A percentile compares a stretch with the other conserved stretches of the same genome.
These are phyloP conservation scores for Hypsizygus ulmarius DNA, from an alignment of 1,284 basidiomycete genomes.

Conservation along the genomic window DNA sequence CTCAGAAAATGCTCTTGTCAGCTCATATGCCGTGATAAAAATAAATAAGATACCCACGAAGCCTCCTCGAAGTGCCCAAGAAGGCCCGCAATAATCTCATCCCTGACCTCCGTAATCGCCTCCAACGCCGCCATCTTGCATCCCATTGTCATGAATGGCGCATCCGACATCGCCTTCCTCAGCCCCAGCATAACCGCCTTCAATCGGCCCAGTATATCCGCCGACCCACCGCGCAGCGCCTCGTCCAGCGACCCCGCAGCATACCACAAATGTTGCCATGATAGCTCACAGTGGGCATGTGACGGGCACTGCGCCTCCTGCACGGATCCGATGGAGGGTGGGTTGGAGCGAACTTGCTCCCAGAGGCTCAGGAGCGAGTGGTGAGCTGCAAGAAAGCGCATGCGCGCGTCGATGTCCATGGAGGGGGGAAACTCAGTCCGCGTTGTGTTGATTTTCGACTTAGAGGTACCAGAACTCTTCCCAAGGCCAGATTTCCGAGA, in stretches of 20 bases:
- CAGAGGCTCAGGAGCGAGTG: slow-evolving; percentile 35
- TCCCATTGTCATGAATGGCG: slow-evolving; percentile 32
- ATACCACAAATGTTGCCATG: slow-evolving; percentile 36
- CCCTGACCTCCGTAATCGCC: slow-evolving; percentile 33
- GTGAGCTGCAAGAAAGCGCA: slow-evolving; percentile 37
- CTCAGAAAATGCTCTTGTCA: not conserved
- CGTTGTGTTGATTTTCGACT: slow-evolving; percentile 1
- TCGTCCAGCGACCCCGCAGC: slow-evolving; percentile 25
- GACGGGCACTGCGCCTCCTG: slow-evolving; percentile 27
- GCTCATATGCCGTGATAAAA: not conserved
- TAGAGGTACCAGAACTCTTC: not conserved
- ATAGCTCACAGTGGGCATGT: slow-evolving; percentile 29
- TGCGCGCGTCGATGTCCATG: slow-evolving; percentile 30
- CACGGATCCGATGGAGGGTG: slow-evolving; percentile 32
- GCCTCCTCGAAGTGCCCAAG: slow-evolving; percentile 31
- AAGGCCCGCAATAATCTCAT: slow-evolving; percentile 37
- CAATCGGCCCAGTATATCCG: slow-evolving; percentile 40
- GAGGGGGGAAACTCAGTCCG: slow-evolving; percentile 28
- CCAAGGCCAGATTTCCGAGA: slow-evolving; percentile 9
- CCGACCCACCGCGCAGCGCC: slow-evolving; percentile 25
- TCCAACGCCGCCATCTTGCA: slow-evolving; percentile 43
- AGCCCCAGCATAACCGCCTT: slow-evolving; percentile 38
- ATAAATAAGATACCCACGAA: slow-evolving; percentile 9
- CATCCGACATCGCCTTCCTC: slow-evolving; percentile 32
- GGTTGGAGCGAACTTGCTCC: slow-evolving; percentile 31